A percentile compares a stretch with the other conserved stretches of the same genome.
Conservation (phyloP, 2,329 filamentous ascomycete genomes). For the Pseudogymnoascus sp. region DNA sequence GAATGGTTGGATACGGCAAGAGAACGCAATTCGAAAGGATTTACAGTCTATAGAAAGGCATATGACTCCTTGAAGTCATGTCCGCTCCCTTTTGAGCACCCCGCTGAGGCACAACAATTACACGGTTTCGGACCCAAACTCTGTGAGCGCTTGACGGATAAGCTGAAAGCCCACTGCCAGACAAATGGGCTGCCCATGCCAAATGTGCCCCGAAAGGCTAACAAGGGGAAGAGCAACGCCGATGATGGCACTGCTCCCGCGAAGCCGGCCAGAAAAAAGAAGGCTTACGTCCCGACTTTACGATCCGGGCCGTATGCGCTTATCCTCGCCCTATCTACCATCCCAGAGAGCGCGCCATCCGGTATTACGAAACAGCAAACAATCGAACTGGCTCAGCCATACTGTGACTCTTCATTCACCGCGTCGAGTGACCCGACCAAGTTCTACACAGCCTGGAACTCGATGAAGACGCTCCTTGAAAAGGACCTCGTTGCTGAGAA, state of each 20-base stretch:
- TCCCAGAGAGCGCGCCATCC: slow-evolving; percentile 45
- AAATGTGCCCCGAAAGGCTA: slow-evolving; percentile 42
- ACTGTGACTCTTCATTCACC: slow-evolving; percentile 67
- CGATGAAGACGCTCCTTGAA: slow-evolving; percentile 66
- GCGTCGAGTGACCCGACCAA: slow-evolving; percentile 58
- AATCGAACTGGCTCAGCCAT: slow-evolving; percentile 60
- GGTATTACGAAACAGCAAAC: slow-evolving; percentile 62
- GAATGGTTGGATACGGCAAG: slow-evolving; percentile 67
- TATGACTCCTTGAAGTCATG: slow-evolving; percentile 71
- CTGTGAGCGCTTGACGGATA: slow-evolving; percentile 59
- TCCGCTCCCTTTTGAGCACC: slow-evolving; percentile 57
- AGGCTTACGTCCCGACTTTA: slow-evolving; percentile 62
- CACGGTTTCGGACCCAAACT: slow-evolving; percentile 67
- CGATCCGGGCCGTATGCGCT: slow-evolving; percentile 71
- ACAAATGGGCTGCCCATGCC: slow-evolving; percentile 64
- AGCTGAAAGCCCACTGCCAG: slow-evolving; percentile 52
- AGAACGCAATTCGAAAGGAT: slow-evolving; percentile 62
- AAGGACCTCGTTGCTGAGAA: slow-evolving; percentile 69
- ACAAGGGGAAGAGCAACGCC: slow-evolving; percentile 18
- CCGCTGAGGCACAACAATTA: slow-evolving; percentile 64
- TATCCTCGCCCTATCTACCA: slow-evolving; percentile 55
- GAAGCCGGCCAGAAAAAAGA: slow-evolving; percentile 54
- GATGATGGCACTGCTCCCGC: slow-evolving; percentile 21
- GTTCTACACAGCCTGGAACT: slow-evolving; percentile 75
- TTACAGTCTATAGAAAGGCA: slow-evolving; percentile 65